A percentile compares a stretch with the other conserved stretches of the same genome.
Conservation (phyloP, 768 basidiomycete species). For the Auricularia heimuer region DNA sequence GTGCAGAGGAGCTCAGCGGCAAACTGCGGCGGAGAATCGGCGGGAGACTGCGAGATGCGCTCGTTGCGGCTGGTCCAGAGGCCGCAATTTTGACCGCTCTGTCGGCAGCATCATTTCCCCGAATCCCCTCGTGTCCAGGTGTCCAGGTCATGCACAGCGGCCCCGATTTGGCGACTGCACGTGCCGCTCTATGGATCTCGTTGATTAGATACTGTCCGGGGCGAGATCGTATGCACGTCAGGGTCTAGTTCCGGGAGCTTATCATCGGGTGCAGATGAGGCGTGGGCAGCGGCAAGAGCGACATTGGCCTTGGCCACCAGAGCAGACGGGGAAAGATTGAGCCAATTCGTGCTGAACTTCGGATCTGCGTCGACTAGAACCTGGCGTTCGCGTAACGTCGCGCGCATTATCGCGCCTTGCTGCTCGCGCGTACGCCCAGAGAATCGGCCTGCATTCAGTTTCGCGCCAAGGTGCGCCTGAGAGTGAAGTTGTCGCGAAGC, state of each 20-base stretch:
- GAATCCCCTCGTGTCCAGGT: slow-evolving; percentile 10
- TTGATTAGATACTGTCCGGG: slow-evolving; percentile 11
- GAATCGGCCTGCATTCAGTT: not conserved
- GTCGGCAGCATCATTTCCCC: slow-evolving; percentile 10
- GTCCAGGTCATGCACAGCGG: slow-evolving; percentile 7
- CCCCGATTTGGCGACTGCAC: not conserved
- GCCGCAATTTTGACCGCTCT: slow-evolving; percentile 9
- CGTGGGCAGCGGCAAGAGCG: too few species aligned
- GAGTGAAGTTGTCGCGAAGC: not conserved
- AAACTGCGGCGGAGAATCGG: not conserved
- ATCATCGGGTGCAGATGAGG: too few species aligned
- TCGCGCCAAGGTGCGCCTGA: not conserved
- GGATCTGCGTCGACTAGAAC: not conserved
- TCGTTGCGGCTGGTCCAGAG: not conserved
- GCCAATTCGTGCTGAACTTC: too few species aligned
- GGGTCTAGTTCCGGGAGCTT: too few species aligned
- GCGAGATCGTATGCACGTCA: not conserved
- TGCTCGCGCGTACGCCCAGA: not conserved
- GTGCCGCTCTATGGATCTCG: slow-evolving; percentile 3
- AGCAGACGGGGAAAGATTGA: too few species aligned
- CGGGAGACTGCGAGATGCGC: not conserved
- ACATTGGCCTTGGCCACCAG: too few species aligned
- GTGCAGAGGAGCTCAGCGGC: not conserved
- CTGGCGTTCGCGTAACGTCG: not conserved
- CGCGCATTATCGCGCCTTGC: not conserved